Conservation (phyloP, 129 eudicot species). For the Daucus carota region DH1_v3.0 NC_030389.2:1877001-1877500, state of each 20-base stretch:
- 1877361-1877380: not conserved
- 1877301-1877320: slow-evolving; percentile 39
- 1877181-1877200: not conserved
- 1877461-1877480: not conserved
- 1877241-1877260: not conserved
- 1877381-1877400: not conserved
- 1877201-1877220: not conserved
- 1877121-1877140: not conserved
- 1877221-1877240: not conserved
- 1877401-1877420: not conserved
- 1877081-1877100: not conserved
- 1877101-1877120: not conserved
- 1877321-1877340: not conserved
- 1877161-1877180: not conserved
- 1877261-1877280: slow-evolving; percentile 25
- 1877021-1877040: not conserved
- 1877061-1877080: not conserved
- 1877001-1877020: not conserved
- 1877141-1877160: not conserved
- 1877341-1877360: not conserved
- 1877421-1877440: not conserved
- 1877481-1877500: not conserved
- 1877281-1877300: slow-evolving; percentile 68
- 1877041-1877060: not conserved
- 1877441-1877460: not conserved